phyloP scores from a whole-genome alignment of 129 eudicot species.

The Saposhnikovia divaricata region DNA sequence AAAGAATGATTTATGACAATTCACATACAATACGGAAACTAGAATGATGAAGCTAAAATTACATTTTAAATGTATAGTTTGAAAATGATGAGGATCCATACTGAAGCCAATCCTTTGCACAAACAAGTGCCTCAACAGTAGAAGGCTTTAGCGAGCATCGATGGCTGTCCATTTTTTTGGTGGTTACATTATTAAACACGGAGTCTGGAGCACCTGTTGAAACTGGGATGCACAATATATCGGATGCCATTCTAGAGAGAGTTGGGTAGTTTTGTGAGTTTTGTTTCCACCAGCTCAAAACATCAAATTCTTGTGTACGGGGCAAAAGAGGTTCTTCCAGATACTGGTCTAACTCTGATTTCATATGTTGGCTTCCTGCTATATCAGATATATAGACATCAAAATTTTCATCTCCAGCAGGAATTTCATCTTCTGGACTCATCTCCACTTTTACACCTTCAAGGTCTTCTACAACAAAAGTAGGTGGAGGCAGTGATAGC shows the following conservation, averaged over 20 bases:
- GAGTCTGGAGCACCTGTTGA: slow-evolving; percentile 47
- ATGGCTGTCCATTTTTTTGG: slow-evolving; percentile 54
- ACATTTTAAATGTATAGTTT: background rate
- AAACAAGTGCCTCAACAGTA: slow-evolving; percentile 57
- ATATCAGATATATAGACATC: slow-evolving; percentile 50
- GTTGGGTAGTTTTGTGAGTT: slow-evolving; percentile 56
- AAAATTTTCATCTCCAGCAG: slow-evolving; percentile 39
- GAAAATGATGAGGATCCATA: slow-evolving; percentile 20
- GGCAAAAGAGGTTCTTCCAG: slow-evolving; percentile 63
- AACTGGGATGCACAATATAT: slow-evolving; percentile 61
- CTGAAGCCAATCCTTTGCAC: slow-evolving; percentile 88
- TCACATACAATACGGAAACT: background rate
- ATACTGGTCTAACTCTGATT: slow-evolving; percentile 65
- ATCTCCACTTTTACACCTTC: slow-evolving; percentile 24
- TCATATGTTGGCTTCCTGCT: slow-evolving; percentile 31
- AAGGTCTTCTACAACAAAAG: slow-evolving; percentile 34
- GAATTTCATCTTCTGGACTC: slow-evolving; percentile 27
- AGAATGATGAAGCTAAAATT: background rate
- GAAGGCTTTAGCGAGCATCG: slow-evolving; percentile 43
- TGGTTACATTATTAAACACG: slow-evolving; percentile 44
- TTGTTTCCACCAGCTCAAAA: slow-evolving; percentile 84
- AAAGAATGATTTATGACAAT: background rate
- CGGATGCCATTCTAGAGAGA: slow-evolving; percentile 75
- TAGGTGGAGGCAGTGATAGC: slow-evolving; percentile 52
- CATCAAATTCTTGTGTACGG: slow-evolving; percentile 59